Base-by-base conservation (phyloP, 768 basidiomycete species). In the Neoboletus magnificus region DNA sequence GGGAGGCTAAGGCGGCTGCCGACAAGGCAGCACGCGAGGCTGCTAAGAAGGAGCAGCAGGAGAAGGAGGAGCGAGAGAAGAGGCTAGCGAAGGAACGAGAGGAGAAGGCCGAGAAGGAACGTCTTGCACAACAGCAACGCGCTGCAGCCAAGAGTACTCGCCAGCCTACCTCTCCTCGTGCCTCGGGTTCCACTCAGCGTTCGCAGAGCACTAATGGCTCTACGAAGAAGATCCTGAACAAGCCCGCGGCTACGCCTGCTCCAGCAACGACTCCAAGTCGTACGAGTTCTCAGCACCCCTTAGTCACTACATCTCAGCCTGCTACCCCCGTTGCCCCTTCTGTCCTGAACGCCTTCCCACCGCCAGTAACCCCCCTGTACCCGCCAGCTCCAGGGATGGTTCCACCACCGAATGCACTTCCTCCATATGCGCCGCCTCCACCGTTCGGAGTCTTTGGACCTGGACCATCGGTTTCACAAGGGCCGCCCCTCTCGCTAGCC, bases 1-100 rank as follows among this genome's bases (percentile, higher is more conserved):
- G 80, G 47, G 89, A 89, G 64, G 81, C 79, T 27, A 81, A 76
- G 62, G 67, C 67, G 44, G 75, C 77, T 45, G 72, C 73, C 39
- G 85, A 85, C 50, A 77, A 80, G 48, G 82, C 73, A 16, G 71
- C 71, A 48, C 74, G 72, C 30, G 74, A 73, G 56, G 61, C 65
- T 46, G 71, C 62, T 12, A 67, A 64, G 61, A 76, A 73, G 49
- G 78, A 81, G 51, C 76, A 79, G 50, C 76, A 63, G 79, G 83
- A 82, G 58, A 82, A 79, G 68, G 82, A 81, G 63, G 89, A 88
- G 58, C 85, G 87, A 54, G 82, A 84, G 62, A 81, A 82, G 69
- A 85, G 82, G 48, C 73, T 82, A 54, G 78, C 80, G 50, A 85
- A 81, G 61, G 87, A 87, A 70, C 82, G 83, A 56, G 80, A 79